Conservation (phyloP, 1,284 basidiomycete species). For the Sutorius eximius region DNA sequence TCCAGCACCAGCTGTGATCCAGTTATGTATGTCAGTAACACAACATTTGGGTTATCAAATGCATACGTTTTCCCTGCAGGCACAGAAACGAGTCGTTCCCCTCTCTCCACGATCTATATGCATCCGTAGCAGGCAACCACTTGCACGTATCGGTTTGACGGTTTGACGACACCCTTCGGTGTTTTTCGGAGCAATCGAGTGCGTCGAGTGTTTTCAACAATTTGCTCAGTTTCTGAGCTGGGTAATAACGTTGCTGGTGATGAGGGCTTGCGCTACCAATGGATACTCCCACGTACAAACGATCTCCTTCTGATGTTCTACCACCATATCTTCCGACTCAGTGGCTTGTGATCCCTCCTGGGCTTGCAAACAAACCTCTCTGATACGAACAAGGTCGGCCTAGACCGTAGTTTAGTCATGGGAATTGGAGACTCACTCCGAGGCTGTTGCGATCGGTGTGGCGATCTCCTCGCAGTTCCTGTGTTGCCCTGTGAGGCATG, state of each 20-base stretch:
- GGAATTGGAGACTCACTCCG: neutral
- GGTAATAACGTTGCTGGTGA: neutral
- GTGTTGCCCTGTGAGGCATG: neutral
- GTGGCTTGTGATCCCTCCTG: neutral
- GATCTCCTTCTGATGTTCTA: neutral
- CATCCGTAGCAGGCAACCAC: conserved; percentile 8
- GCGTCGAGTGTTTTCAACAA: neutral
- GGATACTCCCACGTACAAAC: conserved; percentile 1
- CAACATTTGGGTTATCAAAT: too few relatives aligned
- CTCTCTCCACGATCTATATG: conserved; percentile 12
- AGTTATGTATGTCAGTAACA: neutral
- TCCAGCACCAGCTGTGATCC: conserved; percentile 7
- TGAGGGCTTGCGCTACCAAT: neutral
- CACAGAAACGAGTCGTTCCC: conserved; percentile 6
- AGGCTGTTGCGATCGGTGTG: too few relatives aligned
- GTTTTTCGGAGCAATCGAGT: conserved; percentile 10
- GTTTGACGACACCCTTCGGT: neutral
- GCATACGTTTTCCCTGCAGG: conserved; percentile 10
- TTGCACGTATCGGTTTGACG: conserved; percentile 13
- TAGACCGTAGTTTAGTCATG: neutral
- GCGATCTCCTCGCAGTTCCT: conserved; percentile 4
- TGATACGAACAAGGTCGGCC: neutral
- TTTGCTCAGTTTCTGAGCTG: conserved; percentile 7
- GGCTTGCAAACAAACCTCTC: neutral
- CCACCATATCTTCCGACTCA: neutral